phyloP scores from a whole-genome alignment of 2,329 filamentous ascomycete genomes.

The Zasmidium angulare region DNA sequence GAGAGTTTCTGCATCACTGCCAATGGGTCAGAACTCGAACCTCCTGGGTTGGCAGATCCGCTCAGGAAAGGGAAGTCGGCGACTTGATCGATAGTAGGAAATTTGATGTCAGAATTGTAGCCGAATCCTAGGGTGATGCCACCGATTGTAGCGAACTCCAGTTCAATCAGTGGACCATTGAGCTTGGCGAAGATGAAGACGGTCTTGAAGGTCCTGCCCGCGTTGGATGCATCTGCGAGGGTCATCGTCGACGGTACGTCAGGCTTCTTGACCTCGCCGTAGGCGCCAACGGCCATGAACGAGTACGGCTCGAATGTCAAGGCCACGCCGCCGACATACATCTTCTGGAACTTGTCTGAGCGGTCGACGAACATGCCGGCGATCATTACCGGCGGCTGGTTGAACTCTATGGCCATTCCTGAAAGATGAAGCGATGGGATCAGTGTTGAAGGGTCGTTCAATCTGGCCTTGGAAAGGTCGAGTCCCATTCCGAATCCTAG shows the following conservation, averaged over 20 bases:
- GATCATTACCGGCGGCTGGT: slow-evolving; percentile 4
- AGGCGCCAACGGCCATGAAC: slow-evolving; percentile 14
- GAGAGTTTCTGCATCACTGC: slow-evolving; percentile 7
- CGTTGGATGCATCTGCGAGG: no score
- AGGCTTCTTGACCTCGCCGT: slow-evolving; percentile 8
- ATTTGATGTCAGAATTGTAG: slow-evolving; percentile 10
- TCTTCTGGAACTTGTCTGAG: neutral
- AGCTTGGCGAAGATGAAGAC: slow-evolving; percentile 15
- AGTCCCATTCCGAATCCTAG: slow-evolving; percentile 7
- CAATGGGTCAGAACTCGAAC: neutral
- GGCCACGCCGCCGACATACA: slow-evolving; percentile 8
- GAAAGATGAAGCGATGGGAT: neutral
- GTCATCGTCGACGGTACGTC: no score
- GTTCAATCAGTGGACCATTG: slow-evolving; percentile 12
- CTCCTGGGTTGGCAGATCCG: neutral
- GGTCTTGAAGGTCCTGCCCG: slow-evolving; percentile 5
- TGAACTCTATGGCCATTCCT: slow-evolving; percentile 9
- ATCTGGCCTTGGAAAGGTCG: neutral
- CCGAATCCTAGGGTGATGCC: slow-evolving; percentile 14
- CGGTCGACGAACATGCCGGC: slow-evolving; percentile 9
- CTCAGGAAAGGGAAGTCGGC: slow-evolving; percentile 10
- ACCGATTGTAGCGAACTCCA: slow-evolving; percentile 11
- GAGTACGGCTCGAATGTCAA: slow-evolving; percentile 7
- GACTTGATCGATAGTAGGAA: slow-evolving; percentile 8
- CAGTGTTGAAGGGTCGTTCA: neutral